phyloP scores from a whole-genome alignment of 495 filamentous ascomycete species.

The Podospora anserina region DNA sequence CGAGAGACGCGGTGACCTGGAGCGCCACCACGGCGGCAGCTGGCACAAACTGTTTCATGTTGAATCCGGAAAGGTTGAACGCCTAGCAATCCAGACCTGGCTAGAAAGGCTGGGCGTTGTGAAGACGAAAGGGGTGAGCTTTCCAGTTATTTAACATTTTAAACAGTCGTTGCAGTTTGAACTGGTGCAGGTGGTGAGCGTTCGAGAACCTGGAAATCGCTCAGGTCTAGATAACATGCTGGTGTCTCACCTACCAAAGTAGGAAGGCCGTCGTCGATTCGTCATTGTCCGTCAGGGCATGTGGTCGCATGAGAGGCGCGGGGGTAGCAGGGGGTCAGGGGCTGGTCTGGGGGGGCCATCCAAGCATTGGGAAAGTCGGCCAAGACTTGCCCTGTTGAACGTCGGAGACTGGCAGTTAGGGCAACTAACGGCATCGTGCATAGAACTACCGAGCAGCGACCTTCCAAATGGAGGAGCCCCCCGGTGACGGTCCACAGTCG shows the following conservation, averaged over 20 bases:
- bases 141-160: neutral
- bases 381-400: slow-evolving; percentile 1
- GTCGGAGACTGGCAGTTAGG: neutral
- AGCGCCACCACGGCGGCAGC: slow-evolving; percentile 12
- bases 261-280: slow-evolving; percentile 4
- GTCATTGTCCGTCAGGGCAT: neutral
- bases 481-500: neutral
- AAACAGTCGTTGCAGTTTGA: neutral
- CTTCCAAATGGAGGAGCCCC: neutral
- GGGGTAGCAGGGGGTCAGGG: neutral
- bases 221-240: neutral
- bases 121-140: neutral
- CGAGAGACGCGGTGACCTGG: slow-evolving; percentile 13
- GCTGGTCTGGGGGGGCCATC: neutral
- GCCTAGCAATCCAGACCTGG: neutral
- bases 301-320: neutral
- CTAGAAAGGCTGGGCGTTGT: neutral
- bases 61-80: neutral
- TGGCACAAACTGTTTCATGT: slow-evolving; percentile 10
- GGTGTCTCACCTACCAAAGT: slow-evolving; percentile 3
- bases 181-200: neutral
- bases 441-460: neutral
- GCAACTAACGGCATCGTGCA: neutral
- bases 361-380: slow-evolving; percentile 7
- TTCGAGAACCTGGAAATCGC: slow-evolving; percentile 8